A percentile compares a stretch with the other conserved stretches of the same genome.
These are phyloP conservation scores for Coemansia sp. DNA, from an alignment of 192 early-diverging fungal genomes.

Conservation along the genomic window DNA sequence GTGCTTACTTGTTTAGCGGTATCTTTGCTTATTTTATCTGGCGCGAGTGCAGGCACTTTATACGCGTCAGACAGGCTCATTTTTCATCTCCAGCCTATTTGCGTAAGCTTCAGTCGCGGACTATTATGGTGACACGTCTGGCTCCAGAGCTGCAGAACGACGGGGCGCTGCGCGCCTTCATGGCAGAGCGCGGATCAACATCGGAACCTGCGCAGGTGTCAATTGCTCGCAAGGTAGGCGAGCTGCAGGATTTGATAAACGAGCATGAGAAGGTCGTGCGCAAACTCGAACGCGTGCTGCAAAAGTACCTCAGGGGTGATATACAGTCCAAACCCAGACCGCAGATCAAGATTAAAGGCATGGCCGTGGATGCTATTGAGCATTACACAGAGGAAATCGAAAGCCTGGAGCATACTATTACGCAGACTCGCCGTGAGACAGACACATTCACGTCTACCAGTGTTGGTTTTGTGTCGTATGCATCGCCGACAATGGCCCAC, in stretches of 20 bases:
- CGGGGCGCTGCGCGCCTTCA: constrained; percentile 53
- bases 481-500: constrained; percentile 55
- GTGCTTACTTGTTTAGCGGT: constrained; percentile 60
- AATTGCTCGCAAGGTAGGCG: constrained; percentile 65
- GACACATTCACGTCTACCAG: constrained; percentile 58
- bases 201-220: constrained; percentile 58
- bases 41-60: constrained; percentile 56
- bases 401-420: constrained; percentile 57
- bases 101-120: constrained; percentile 64
- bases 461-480: constrained; percentile 71
- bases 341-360: constrained; percentile 41
- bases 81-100: constrained; percentile 63
- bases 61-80: constrained; percentile 55
- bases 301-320: constrained; percentile 53
- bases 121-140: constrained; percentile 65
- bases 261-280: constrained; percentile 64
- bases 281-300: constrained; percentile 63
- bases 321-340: constrained; percentile 41
- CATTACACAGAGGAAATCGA: constrained; percentile 67
- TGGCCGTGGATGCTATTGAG: constrained; percentile 68
- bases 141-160: constrained; percentile 61
- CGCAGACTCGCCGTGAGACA: constrained; percentile 48
- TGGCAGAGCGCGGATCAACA: constrained; percentile 43
- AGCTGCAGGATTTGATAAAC: constrained; percentile 64
- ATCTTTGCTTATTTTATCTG: constrained; percentile 57